Evolutionary conservation across 169 alveolate species (phyloP), one percentile per base, ranked within the genome.

Genomic region (Fabrea salina): DNA sequence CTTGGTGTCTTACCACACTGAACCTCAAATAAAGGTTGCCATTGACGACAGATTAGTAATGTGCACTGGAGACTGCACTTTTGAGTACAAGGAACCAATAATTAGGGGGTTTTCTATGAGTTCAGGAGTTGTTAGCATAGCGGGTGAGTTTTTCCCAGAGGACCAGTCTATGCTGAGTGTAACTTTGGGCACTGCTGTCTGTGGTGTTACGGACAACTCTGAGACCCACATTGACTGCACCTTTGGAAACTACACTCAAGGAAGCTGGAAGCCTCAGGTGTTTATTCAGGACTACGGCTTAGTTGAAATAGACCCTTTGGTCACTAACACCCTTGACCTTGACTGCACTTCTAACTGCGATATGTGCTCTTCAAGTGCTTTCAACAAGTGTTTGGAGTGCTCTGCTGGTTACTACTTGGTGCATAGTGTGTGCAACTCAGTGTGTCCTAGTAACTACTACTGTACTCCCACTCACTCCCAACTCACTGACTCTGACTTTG

Each of bases 31-130:
- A 5, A 41, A 19, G 16, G 79, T 70, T 16, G 16, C 16, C n/a
- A 27, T 50, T 35, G 32, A 70, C 5, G 79, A 49, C 2, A 25
- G 22, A 25, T 27, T 25, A 13, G 25, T 37, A 4, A 44, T 70
- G n/a, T 70, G 79, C 67, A 70, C 27, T 30, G 79, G 66, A 30
- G 67, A 70, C 39, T 70, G 79, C 44, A 13, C 37, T 22, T 47
- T 35, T 30, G 25, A 1, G 13, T 70, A 70, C 32, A 22, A 47
- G 16, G 25, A 32, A 41, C 50, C 67, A 44, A 30, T 19, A 70
- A 49, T 70, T 13, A 47, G 67, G 5, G 32, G 66, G 5, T 43
- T 44, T 25, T 3, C 27, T 50, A 13, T 16, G 4, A 16, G n/a
- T 22, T 11, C 33, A 0, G 5, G 41, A 4, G 37, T 27, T 44